Percentiles rank a stretch among this genome's conserved stretches.
These are phyloP conservation scores for Fusarium staphyleae DNA, from an alignment of 2,329 filamentous ascomycete species.

Conservation along the genomic window DNA sequence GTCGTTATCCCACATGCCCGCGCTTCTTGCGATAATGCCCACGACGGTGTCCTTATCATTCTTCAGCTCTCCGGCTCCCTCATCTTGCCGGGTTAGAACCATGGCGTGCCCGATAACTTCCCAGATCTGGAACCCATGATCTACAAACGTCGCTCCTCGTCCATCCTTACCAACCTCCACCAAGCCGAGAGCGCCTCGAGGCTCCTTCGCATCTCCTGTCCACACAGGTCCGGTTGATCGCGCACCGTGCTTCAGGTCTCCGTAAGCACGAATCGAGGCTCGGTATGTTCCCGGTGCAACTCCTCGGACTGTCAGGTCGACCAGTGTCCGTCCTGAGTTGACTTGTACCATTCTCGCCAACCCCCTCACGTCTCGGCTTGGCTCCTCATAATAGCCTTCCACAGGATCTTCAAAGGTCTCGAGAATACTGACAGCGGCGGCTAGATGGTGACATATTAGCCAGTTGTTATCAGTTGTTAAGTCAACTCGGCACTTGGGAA, in stretches of 20 bases:
- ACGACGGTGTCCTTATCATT: constrained; percentile 88
- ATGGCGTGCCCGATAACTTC: constrained; percentile 95
- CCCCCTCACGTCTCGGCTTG: constrained; percentile 73
- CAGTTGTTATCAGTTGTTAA: neutral
- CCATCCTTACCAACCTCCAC: constrained; percentile 79
- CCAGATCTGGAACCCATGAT: constrained; percentile 87
- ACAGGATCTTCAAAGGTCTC: constrained; percentile 75
- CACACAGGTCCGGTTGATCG: constrained; percentile 84
- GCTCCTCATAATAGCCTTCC: constrained; percentile 53
- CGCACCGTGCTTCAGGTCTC: constrained; percentile 86
- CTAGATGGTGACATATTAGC: constrained; percentile 47
- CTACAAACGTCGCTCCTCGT: constrained; percentile 79
- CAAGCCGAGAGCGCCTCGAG: constrained; percentile 69
- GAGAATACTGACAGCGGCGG: constrained; percentile 91
- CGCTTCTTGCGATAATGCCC: constrained; percentile 92
- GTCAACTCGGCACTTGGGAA: neutral
- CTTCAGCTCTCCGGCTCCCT: constrained; percentile 59
- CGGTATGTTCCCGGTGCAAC: constrained; percentile 81
- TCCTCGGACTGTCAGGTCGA: constrained; percentile 88
- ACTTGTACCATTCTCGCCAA: constrained; percentile 95
- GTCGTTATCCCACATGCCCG: constrained; percentile 98
- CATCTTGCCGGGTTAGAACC: constrained; percentile 75
- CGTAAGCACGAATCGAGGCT: constrained; percentile 84
- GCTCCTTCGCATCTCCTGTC: constrained; percentile 61
- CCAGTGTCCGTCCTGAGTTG: constrained; percentile 75